Evolutionary conservation across 2,329 filamentous ascomycete species (phyloP).

Genomic region (Hymenotorrendiella dingleyae): DNA sequence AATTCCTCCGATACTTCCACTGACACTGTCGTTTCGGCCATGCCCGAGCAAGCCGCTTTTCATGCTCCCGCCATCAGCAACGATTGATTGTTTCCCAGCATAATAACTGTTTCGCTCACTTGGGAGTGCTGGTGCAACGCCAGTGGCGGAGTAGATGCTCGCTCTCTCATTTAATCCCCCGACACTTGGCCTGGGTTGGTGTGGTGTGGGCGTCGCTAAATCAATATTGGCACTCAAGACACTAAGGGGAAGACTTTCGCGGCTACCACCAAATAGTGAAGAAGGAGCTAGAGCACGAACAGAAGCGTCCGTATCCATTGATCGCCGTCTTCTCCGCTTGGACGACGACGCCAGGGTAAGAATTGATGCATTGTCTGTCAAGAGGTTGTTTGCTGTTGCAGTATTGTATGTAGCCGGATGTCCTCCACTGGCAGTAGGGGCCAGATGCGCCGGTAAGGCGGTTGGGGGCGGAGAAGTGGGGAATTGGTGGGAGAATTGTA

Average conservation of each 20-base stretch:
- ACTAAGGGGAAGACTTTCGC: conserved; percentile 73
- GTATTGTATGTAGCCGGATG: conserved; percentile 67
- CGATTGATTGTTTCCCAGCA: conserved; percentile 45
- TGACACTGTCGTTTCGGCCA: conserved; percentile 74
- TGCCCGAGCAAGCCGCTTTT: conserved; percentile 74
- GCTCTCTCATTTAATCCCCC: conserved; percentile 54
- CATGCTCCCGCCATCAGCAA: conserved; percentile 67
- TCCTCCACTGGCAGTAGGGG: conserved; percentile 39
- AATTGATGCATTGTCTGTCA: conserved; percentile 82
- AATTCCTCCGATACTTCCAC: conserved; percentile 63
- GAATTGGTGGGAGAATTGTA: conserved; percentile 62
- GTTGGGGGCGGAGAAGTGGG: conserved; percentile 59
- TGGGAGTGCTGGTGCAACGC: conserved; percentile 56
- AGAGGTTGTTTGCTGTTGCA: conserved; percentile 75
- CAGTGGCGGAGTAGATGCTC: conserved; percentile 75
- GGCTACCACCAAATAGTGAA: conserved; percentile 74
- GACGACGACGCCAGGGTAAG: conserved; percentile 78
- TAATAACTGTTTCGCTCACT: conserved; percentile 82
- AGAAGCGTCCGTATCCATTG: conserved; percentile 79
- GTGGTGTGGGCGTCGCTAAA: conserved; percentile 43
- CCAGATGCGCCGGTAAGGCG: conserved; percentile 66
- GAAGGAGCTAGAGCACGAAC: conserved; percentile 79
- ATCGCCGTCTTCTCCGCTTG: conserved; percentile 69
- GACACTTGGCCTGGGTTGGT: conserved; percentile 42
- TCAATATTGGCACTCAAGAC: conserved; percentile 69